A percentile compares a stretch with the other conserved stretches of the same genome.
Conservation (phyloP, 257 asterid genomes). For the Mitragyna speciosa region DNA sequence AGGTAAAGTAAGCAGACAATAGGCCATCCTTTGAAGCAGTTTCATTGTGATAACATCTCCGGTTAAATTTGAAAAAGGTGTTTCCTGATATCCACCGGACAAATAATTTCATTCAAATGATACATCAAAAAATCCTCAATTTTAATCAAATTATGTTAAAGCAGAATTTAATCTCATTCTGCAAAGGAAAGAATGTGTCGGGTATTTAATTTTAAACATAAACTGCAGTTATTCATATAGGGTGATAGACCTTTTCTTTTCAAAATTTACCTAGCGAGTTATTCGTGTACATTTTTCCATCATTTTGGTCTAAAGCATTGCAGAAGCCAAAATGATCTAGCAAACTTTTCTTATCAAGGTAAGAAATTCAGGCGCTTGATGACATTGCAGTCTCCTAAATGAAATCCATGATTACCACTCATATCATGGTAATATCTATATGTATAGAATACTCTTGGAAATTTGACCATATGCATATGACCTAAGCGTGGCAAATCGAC, state of each 20-base stretch:
- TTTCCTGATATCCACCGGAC: background rate
- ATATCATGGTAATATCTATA: background rate
- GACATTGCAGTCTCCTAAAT: background rate
- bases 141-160: background rate
- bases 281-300: background rate
- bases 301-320: background rate
- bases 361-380: background rate
- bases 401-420: background rate
- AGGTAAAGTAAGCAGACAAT: background rate
- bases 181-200: background rate
- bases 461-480: background rate
- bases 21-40: background rate
- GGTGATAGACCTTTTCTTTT: no score
- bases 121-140: background rate
- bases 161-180: background rate
- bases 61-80: background rate
- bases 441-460: background rate
- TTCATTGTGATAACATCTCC: background rate
- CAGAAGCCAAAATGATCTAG: background rate
- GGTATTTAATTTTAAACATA: background rate
- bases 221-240: background rate
- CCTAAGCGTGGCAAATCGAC: background rate
- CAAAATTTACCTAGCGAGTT: no score
- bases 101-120: background rate
- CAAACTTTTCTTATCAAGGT: background rate